Conservation (phyloP, 2,329 filamentous ascomycete genomes). For the Botrytis porri region DNA sequence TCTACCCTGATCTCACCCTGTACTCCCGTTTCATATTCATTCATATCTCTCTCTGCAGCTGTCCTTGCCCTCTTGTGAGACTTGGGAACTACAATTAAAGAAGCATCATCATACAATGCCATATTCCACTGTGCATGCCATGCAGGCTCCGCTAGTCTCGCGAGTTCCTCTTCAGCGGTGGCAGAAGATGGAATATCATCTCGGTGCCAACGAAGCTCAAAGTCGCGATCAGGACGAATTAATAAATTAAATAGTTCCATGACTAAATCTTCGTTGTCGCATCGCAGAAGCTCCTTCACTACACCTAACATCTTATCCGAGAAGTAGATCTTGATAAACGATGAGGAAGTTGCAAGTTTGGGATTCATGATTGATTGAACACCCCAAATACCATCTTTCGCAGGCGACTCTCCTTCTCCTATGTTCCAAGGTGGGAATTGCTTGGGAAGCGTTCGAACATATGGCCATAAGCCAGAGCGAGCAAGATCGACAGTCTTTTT, state of each 20-base stretch:
- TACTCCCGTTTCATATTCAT: conserved; percentile 59
- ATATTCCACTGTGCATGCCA: conserved; percentile 87
- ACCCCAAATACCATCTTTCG: conserved; percentile 73
- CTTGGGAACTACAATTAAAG: conserved; percentile 73
- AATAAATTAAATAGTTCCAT: conserved; percentile 90
- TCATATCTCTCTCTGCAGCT: conserved; percentile 63
- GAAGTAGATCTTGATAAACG: conserved; percentile 72
- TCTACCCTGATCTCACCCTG: conserved; percentile 63
- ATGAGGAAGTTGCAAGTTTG: conserved; percentile 55
- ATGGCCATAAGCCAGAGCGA: conserved; percentile 71
- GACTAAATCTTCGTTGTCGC: conserved; percentile 61
- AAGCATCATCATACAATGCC: conserved; percentile 71
- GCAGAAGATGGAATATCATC: conserved; percentile 75
- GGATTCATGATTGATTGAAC: conserved; percentile 84
- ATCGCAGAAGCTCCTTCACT: conserved; percentile 61
- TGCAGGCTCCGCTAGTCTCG: conserved; percentile 56
- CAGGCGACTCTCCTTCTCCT: conserved; percentile 22
- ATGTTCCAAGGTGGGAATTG: conserved; percentile 86
- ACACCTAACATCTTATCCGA: conserved; percentile 59
- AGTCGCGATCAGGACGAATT: conserved; percentile 67
- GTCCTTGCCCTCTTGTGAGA: conserved; percentile 72
- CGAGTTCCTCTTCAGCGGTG: conserved; percentile 62
- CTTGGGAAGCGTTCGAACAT: conserved; percentile 80
- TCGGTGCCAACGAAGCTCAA: conserved; percentile 78
- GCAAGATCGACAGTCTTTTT: conserved; percentile 57